Conservation (phyloP, 441 rosid genomes). For the Flueggea neowawraea region DNA sequence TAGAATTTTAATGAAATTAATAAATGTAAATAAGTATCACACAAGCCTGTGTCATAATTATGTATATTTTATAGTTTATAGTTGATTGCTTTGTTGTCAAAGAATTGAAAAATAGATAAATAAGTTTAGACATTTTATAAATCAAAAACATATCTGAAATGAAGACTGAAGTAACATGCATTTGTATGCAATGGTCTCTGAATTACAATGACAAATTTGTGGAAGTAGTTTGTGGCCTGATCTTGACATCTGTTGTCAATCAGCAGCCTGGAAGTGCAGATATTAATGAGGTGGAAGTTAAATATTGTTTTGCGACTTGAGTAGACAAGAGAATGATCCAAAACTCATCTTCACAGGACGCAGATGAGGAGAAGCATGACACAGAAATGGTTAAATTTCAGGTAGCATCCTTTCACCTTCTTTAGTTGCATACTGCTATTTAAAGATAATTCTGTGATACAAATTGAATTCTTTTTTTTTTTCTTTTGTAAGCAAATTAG, state of each 20-base stretch:
- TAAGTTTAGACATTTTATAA: no score
- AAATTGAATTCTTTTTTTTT: neutral
- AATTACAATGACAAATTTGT: neutral
- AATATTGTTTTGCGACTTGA: slow-evolving; percentile 11
- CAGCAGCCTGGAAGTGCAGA: slow-evolving; percentile 20
- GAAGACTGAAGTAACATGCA: no score
- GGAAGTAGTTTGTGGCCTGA: slow-evolving; percentile 5
- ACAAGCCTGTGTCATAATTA: no score
- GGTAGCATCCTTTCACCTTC: slow-evolving; percentile 17
- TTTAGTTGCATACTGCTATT: slow-evolving; percentile 1
- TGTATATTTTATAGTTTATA: no score
- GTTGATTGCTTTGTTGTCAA: no score
- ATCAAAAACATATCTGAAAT: no score
- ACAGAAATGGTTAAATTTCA: slow-evolving; percentile 19
- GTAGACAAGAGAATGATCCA: slow-evolving; percentile 12
- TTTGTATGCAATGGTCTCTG: no score
- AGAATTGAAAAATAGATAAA: no score
- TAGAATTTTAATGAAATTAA: no score
- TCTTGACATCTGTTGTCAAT: slow-evolving; percentile 14
- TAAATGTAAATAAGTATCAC: no score
- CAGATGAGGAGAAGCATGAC: slow-evolving; percentile 14
- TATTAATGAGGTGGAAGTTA: slow-evolving; percentile 14
- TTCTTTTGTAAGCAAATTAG: neutral
- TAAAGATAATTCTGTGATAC: neutral
- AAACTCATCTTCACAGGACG: slow-evolving; percentile 19